These are phyloP conservation scores for Priceomyces castillae DNA, from an alignment of 805 yeast species.

Conservation along the genomic window DNA sequence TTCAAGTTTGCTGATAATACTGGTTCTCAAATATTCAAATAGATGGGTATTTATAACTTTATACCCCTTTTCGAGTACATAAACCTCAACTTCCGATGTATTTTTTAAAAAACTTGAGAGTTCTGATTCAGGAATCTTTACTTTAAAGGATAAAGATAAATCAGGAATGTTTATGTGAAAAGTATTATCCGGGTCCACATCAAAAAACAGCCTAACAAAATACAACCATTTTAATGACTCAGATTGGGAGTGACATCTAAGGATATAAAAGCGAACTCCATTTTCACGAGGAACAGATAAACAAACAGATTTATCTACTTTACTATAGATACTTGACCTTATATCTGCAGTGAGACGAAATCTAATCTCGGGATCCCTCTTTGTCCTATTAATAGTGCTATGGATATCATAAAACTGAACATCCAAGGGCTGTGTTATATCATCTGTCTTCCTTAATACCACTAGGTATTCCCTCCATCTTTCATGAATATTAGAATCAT, in stretches of 20 bases:
- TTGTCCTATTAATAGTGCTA: slow-evolving; percentile 25
- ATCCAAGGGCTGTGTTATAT: slow-evolving; percentile 48
- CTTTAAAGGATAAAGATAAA: slow-evolving; percentile 40
- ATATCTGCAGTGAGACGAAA: slow-evolving; percentile 18
- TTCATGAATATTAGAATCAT: slow-evolving; percentile 57
- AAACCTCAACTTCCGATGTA: slow-evolving; percentile 5
- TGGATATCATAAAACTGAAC: slow-evolving; percentile 59
- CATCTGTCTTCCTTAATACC: slow-evolving; percentile 64
- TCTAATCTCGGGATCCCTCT: slow-evolving; percentile 20
- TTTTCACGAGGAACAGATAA: slow-evolving; percentile 34
- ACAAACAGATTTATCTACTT: slow-evolving; percentile 68
- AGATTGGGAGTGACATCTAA: slow-evolving; percentile 51
- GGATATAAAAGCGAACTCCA: slow-evolving; percentile 43
- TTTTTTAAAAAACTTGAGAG: slow-evolving; percentile 18
- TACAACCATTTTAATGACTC: slow-evolving; percentile 64
- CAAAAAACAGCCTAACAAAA: slow-evolving; percentile 50
- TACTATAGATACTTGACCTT: slow-evolving; percentile 54
- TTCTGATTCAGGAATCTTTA: slow-evolving; percentile 46
- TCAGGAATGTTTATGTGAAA: slow-evolving; percentile 46
- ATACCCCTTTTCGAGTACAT: slow-evolving; percentile 21
- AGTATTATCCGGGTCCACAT: slow-evolving; percentile 23
- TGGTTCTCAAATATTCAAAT: slow-evolving; percentile 38
- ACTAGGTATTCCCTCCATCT: slow-evolving; percentile 80
- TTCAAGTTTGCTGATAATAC: slow-evolving; percentile 32
- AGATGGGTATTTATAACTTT: slow-evolving; percentile 19